A percentile compares a stretch with the other conserved stretches of the same genome.
Conservation (phyloP, 2,329 filamentous ascomycete species). For the Myriosclerotinia duriaeana region DNA sequence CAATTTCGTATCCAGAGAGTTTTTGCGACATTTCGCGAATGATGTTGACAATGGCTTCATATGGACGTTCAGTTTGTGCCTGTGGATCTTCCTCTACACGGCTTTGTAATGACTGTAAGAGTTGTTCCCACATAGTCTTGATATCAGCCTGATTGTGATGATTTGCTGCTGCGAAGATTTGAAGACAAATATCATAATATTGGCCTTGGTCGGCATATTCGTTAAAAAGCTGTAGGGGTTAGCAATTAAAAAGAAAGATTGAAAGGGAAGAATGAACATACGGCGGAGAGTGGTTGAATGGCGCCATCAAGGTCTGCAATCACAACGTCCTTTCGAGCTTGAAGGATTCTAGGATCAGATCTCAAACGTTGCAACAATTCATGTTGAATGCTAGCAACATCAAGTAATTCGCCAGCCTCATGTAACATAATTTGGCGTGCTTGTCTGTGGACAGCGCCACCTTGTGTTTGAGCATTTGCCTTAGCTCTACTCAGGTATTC, state of each 20-base stretch:
- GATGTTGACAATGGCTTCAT: slow-evolving; percentile 66
- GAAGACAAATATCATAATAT: slow-evolving; percentile 90
- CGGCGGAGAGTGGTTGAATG: slow-evolving; percentile 72
- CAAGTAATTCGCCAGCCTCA: slow-evolving; percentile 80
- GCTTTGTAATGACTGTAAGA: slow-evolving; percentile 71
- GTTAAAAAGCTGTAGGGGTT: slow-evolving; percentile 73
- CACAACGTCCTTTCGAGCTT: slow-evolving; percentile 63
- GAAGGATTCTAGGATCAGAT: slow-evolving; percentile 67
- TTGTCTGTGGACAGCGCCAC: slow-evolving; percentile 72
- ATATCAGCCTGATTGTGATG: slow-evolving; percentile 87
- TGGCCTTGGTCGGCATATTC: slow-evolving; percentile 84
- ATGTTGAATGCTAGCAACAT: slow-evolving; percentile 93
- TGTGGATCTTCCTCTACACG: slow-evolving; percentile 43
- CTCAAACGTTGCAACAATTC: slow-evolving; percentile 79
- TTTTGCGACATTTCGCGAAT: slow-evolving; percentile 65
- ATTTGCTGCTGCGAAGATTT: slow-evolving; percentile 90
- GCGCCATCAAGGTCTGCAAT: slow-evolving; percentile 70
- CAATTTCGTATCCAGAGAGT: slow-evolving; percentile 63
- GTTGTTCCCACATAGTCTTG: slow-evolving; percentile 75
- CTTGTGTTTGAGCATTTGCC: slow-evolving; percentile 84
- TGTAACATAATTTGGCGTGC: slow-evolving; percentile 83
- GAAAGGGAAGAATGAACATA: slow-evolving; percentile 48
- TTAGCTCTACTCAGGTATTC: slow-evolving; percentile 87
- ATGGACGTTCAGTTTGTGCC: slow-evolving; percentile 54
- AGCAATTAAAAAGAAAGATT: slow-evolving; percentile 12